phyloP scores from a whole-genome alignment of 148 eudicot species.

The Heliamphora exappendiculata region DNA sequence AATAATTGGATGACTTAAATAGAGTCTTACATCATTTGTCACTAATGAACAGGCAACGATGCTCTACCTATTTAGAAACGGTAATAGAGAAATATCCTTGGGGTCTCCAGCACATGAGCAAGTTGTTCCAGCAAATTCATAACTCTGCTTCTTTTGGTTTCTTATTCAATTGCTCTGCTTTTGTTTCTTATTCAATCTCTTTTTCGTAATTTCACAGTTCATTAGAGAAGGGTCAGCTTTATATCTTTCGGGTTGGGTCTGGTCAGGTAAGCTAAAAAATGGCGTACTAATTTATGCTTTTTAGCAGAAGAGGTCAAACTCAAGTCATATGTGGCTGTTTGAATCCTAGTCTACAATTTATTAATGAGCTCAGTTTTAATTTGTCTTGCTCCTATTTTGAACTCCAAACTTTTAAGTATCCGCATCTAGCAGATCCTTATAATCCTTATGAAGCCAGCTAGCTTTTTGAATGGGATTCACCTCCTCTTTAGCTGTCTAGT shows the following conservation, averaged over 20 bases:
- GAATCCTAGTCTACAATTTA: neutral
- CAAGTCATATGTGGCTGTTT: neutral
- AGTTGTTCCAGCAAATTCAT: neutral
- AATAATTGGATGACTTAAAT: neutral
- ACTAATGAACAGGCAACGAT: neutral
- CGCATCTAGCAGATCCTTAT: too few species aligned
- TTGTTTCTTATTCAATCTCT: neutral
- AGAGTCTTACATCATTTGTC: neutral
- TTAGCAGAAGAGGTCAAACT: neutral
- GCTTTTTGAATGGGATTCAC: too few species aligned
- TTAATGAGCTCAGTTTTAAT: neutral
- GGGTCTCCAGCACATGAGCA: neutral
- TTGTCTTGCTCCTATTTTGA: neutral
- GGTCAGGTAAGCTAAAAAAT: slow-evolving; percentile 62
- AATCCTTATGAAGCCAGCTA: too few species aligned
- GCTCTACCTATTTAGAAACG: neutral
- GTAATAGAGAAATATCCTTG: neutral
- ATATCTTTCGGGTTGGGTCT: slow-evolving; percentile 89
- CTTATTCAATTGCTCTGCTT: neutral
- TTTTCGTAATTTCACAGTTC: slow-evolving; percentile 46
- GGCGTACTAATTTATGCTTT: neutral
- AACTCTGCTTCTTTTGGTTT: neutral
- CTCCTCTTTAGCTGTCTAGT: too few species aligned
- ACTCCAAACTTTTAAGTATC: neutral
- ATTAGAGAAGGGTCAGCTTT: slow-evolving; percentile 71